Evolutionary conservation across 2,329 filamentous ascomycete species (phyloP).

Genomic region (Aspergillus spinulosporus): DNA sequence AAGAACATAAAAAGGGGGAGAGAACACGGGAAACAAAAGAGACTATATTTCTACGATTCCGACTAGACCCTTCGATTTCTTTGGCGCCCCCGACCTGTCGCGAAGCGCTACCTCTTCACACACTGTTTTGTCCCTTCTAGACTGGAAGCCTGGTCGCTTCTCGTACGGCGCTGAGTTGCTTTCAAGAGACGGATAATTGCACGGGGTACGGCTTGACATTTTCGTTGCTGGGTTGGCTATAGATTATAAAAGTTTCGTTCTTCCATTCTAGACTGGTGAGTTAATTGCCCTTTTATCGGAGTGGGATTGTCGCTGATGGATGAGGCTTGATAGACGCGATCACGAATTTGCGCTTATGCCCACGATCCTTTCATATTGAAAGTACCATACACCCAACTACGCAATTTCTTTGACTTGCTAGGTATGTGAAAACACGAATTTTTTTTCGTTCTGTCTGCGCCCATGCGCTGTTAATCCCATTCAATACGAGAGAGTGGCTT

Average conservation of each 20-base stretch:
- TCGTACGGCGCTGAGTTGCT: constrained; percentile 12
- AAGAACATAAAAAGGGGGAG: constrained; percentile 16
- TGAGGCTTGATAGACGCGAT: constrained; percentile 28
- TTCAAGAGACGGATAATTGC: constrained; percentile 19
- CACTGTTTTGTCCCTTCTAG: constrained; percentile 13
- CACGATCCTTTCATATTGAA: constrained; percentile 21
- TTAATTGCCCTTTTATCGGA: constrained; percentile 15
- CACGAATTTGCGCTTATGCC: constrained; percentile 27
- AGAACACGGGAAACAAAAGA: constrained; percentile 12
- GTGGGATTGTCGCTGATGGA: constrained; percentile 15
- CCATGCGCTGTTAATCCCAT: too few species aligned
- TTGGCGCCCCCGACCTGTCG: constrained; percentile 18
- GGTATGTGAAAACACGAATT: too few species aligned
- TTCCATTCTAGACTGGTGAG: constrained; percentile 36
- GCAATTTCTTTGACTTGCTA: too few species aligned
- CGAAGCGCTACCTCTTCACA: constrained; percentile 19
- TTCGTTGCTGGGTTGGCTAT: constrained; percentile 28
- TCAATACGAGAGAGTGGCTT: too few species aligned
- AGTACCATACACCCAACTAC: constrained; percentile 11
- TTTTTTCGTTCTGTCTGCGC: too few species aligned
- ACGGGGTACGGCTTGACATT: constrained; percentile 28
- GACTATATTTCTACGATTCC: constrained; percentile 10
- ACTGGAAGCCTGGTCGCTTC: constrained; percentile 35
- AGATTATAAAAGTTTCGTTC: constrained; percentile 29
- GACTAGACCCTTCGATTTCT: constrained; percentile 13